phyloP scores from a whole-genome alignment of 768 basidiomycete species.

The Candolleomyces aberdarensis region DNA sequence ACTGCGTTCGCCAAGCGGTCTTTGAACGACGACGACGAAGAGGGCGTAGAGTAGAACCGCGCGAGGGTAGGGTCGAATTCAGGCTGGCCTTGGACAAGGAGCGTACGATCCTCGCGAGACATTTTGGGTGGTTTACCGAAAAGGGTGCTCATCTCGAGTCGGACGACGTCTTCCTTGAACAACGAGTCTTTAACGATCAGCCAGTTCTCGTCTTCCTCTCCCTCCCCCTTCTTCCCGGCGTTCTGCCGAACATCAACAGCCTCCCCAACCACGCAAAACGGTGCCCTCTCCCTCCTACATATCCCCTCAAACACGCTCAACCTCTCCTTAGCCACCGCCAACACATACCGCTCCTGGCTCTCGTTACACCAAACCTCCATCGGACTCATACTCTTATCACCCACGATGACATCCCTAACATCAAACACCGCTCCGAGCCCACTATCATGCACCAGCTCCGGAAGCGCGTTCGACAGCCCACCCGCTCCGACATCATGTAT shows the following conservation, averaged over 20 bases:
- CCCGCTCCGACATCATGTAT: conserved; percentile 99
- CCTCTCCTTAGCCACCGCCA: conserved; percentile 74
- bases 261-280: conserved; percentile 86
- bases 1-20: conserved; percentile 62
- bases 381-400: conserved; percentile 91
- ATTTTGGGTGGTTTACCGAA: conserved; percentile 97
- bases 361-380: conserved; percentile 99
- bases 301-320: conserved; percentile 67
- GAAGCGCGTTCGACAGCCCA: conserved; percentile 93
- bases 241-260: conserved; percentile 70
- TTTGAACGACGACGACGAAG: conserved; percentile 46
- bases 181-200: conserved; percentile 89
- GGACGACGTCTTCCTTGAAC: conserved; percentile 74
- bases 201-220: not conserved
- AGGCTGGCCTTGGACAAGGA: conserved; percentile 27
- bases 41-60: conserved; percentile 71
- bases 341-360: conserved; percentile 94
- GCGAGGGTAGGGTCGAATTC: conserved; percentile 72
- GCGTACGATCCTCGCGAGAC: conserved; percentile 65
- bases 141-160: conserved; percentile 89
- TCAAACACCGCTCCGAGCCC: conserved; percentile 90
- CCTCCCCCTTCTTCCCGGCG: conserved; percentile 56
- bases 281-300: conserved; percentile 87
- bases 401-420: conserved; percentile 89
- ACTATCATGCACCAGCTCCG: conserved; percentile 95